Evolutionary conservation across 2,329 filamentous ascomycete genomes (phyloP).

Genomic region (Diaporthe vaccinii): DNA sequence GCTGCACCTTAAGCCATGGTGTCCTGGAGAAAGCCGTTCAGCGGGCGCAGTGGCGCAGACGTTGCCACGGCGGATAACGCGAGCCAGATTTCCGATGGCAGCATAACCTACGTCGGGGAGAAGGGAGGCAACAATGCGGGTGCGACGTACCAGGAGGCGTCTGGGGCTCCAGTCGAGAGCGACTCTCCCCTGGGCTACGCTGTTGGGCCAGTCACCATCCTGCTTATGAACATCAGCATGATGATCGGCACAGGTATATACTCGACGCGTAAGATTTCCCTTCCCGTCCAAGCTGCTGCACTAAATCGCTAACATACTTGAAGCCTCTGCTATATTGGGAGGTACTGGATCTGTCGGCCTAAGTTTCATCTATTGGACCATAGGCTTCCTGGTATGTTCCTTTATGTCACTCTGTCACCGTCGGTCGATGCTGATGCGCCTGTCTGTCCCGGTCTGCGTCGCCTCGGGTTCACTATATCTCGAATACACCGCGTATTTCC

Average conservation of each 20-base stretch:
- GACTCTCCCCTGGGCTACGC: conserved; percentile 72
- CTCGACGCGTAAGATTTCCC: conserved; percentile 61
- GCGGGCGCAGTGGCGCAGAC: conserved; percentile 4
- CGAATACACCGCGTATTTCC: conserved; percentile 75
- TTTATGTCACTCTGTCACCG: rapidly evolving
- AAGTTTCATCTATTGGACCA: conserved; percentile 73
- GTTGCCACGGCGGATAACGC: conserved; percentile 14
- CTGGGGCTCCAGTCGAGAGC: conserved; percentile 72
- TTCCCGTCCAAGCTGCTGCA: not conserved
- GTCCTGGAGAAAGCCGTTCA: conserved; percentile 37
- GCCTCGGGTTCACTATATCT: conserved; percentile 72
- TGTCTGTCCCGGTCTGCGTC: conserved; percentile 69
- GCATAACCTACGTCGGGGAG: conserved; percentile 37
- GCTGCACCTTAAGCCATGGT: conserved; percentile 14
- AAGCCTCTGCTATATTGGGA: conserved; percentile 69
- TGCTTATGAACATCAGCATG: conserved; percentile 69
- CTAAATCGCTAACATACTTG: conserved; percentile 5
- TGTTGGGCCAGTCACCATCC: conserved; percentile 67
- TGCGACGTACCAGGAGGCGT: conserved; percentile 63
- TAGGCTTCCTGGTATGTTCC: conserved; percentile 60
- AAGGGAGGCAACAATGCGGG: conserved; percentile 44
- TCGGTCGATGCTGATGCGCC: conserved; percentile 42
- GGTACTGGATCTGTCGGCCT: conserved; percentile 74
- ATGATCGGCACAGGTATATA: conserved; percentile 75
- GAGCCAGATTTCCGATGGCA: conserved; percentile 35